phyloP scores from a whole-genome alignment of 768 basidiomycete genomes.

The Russula vinacea region DNA sequence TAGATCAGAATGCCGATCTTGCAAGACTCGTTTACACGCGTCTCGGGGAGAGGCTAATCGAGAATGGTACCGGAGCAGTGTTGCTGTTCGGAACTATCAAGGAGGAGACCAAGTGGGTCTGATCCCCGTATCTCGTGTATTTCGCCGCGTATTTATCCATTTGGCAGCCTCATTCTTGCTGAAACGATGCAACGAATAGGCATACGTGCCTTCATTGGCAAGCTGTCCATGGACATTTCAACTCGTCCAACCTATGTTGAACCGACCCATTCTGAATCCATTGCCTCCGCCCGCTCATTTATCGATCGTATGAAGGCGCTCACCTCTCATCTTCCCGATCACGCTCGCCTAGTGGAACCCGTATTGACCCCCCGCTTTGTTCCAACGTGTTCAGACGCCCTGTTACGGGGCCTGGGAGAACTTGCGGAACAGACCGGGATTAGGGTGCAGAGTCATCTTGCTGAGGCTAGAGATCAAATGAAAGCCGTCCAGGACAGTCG shows the following conservation, averaged over 20 bases:
- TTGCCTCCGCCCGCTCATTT: slow-evolving; percentile 54
- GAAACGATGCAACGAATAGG: slow-evolving; percentile 67
- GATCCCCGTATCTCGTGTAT: not conserved
- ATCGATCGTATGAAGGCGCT: slow-evolving; percentile 48
- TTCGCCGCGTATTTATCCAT: not conserved
- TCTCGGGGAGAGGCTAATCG: slow-evolving; percentile 62
- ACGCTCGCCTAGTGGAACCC: slow-evolving; percentile 63
- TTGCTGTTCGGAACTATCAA: slow-evolving; percentile 83
- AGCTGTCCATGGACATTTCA: slow-evolving; percentile 86
- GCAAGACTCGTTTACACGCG: slow-evolving; percentile 65
- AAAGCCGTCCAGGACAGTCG: slow-evolving; percentile 63
- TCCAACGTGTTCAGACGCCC: slow-evolving; percentile 76
- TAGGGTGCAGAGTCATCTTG: slow-evolving; percentile 76
- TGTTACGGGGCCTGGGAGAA: slow-evolving; percentile 59
- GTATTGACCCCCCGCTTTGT: slow-evolving; percentile 89
- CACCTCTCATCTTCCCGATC: slow-evolving; percentile 41
- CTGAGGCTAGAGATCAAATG: slow-evolving; percentile 74
- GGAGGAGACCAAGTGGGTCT: slow-evolving; percentile 70
- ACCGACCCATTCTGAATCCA: slow-evolving; percentile 47
- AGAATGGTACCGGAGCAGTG: slow-evolving; percentile 75
- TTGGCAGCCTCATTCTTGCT: slow-evolving; percentile 69
- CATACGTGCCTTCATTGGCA: slow-evolving; percentile 80
- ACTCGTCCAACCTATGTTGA: slow-evolving; percentile 71
- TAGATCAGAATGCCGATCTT: slow-evolving; percentile 60
- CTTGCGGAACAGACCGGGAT: slow-evolving; percentile 48